Base-by-base conservation (phyloP, 768 basidiomycete genomes). In the Daedalea quercina region DNA sequence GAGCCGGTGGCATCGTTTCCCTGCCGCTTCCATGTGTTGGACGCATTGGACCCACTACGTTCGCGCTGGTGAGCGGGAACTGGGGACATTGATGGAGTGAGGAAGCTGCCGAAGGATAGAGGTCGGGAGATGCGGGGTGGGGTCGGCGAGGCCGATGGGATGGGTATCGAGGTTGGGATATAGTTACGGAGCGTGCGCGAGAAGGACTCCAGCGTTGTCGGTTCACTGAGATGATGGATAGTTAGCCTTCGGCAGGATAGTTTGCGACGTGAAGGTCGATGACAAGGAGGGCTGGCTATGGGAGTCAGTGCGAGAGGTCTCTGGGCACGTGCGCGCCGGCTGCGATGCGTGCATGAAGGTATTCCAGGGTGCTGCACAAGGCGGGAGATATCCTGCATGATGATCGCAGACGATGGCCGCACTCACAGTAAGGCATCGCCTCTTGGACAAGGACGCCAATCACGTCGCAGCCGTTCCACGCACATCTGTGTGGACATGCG, bases 151-250 rank as follows among this genome's bases (percentile, higher is more conserved):
- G 77, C 73, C 1, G 69, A 64, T 1, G 79, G 73, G 25, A 80
- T 73, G 13, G 76, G 69, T 47, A 80, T 76, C 8, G 76, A 74
- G 17, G 75, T 69, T 3, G 79, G 81, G 8, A 80, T 76, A 51
- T 82, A 82, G 55, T 69, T 73, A 44, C 79, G 76, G 24, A 82
- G 68, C 9, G 79, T 73, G 19, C 76, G 75, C 9, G 80, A 77
- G 56, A 82, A 70, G 22, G 69, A 70, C 63, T 79, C 77, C 19
- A 81, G 68, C 52, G 77, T 71, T 0, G 78, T 73, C 9, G 74
- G 74, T 54, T 72, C 75, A n/a, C 78, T 80, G 60, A 17, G 17
- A 23, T 19, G 44, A 15, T 20, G 25, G 42, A 40, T 52, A 34
- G 53, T 47, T 43, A 44, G 54, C 9, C 37, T 37, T 9, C 20